Evolutionary conservation across 208 protist species (phyloP), one percentile per base, ranked within the genome.

Genomic region (Crithidia sp.): DNA sequence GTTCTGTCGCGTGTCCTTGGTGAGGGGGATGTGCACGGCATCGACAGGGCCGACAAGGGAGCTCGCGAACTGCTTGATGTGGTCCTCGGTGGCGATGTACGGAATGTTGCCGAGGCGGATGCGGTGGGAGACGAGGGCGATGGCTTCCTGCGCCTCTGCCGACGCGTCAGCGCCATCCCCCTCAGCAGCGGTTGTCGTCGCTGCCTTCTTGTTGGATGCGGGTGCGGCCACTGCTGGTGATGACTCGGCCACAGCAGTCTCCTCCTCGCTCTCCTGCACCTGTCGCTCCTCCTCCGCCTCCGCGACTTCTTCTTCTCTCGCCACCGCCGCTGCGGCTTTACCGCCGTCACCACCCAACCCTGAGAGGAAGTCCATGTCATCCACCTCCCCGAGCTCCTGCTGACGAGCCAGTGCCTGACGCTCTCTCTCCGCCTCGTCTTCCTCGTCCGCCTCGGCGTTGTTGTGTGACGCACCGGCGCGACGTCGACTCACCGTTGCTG

Each of bases 21-120:
- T 98, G 13, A 99, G 79, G 3, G 96, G 93, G 44, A 99, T 93
- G 84, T 99, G 96, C 57, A 99, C 83, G 41, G 89, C 73, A 65
- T 87, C 71, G 2, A 99, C 85, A 19, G 98, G 91, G 0, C 97
- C 95, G 54, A 99, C 94, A 7, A 83, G 96, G 1, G 87, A 91
- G 50, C 81, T 67, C 70, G 87, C 81, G 67, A 94, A 96, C 78
- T 97, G 81, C 67, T 92, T 84, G 16, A 99, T 75, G 52, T 99
- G 95, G 4, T 98, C 94, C 74, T 99, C 98, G 3, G 87, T 99
- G 6, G 90, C 87, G n/a, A 84, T 76, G 84, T 95, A 99, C 0
- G 97, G 82, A n/a, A 99, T 82, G 84, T 99, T 99, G 58, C 87
- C 83, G 13, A 99, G 73, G 47, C 97, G 98, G 28, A 99, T 71